Conservation (phyloP, 306 rosid species). For the Leucaena leucocephala region DNA sequence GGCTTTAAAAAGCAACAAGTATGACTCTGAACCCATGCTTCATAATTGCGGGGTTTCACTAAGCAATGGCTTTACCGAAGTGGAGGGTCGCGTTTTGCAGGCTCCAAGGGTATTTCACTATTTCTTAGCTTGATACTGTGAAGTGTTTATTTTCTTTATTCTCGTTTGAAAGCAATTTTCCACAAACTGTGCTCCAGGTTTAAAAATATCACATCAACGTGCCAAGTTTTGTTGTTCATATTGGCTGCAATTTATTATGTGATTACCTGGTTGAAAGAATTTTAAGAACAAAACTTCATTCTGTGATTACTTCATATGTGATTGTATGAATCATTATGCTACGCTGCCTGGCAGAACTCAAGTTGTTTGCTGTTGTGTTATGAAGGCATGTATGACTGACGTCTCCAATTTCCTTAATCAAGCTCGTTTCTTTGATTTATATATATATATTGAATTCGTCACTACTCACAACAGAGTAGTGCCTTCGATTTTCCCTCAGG, state of each 20-base stretch:
- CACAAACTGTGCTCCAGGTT: neutral
- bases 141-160: neutral
- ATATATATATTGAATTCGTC: neutral
- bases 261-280: neutral
- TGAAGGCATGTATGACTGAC: neutral
- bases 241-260: neutral
- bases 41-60: constrained; percentile 66
- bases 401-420: neutral
- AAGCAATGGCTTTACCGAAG: constrained; percentile 56
- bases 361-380: neutral
- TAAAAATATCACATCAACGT: neutral
- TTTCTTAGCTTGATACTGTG: neutral
- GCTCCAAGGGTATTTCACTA: constrained; percentile 72
- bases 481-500: neutral
- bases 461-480: neutral
- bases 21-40: constrained; percentile 78
- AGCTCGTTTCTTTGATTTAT: neutral
- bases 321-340: neutral
- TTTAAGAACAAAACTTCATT: neutral
- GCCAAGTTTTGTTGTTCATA: neutral
- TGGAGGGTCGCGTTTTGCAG: constrained; percentile 85
- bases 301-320: neutral
- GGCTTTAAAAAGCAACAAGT: constrained; percentile 72
- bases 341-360: neutral
- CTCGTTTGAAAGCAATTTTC: neutral